A percentile compares a stretch with the other conserved stretches of the same genome.
These are phyloP conservation scores for Taiwanofungus camphoratus DNA, from an alignment of 1,284 basidiomycete genomes.

Conservation along the genomic window DNA sequence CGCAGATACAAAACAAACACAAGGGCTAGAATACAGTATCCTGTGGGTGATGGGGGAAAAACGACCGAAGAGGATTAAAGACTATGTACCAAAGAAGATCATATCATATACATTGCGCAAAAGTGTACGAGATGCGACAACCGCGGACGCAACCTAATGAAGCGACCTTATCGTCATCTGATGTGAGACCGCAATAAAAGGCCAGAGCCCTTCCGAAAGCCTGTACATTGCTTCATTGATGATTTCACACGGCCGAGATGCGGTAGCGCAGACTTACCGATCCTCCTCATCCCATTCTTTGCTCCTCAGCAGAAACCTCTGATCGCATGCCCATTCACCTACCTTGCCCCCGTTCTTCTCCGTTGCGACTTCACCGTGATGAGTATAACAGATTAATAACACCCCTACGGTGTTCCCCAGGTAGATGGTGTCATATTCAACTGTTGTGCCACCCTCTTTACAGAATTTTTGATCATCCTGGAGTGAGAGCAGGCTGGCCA, in stretches of 20 bases:
- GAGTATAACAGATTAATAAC: conserved; percentile 20
- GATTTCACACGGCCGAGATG: background rate
- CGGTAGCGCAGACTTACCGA: conserved; percentile 16
- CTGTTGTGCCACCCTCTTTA: conserved; percentile 5
- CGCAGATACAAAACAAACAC: no score
- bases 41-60: no score
- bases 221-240: conserved; percentile 7
- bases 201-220: conserved; percentile 18
- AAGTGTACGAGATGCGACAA: no score
- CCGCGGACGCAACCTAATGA: no score
- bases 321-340: conserved; percentile 17
- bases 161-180: conserved; percentile 23
- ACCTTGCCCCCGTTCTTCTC: background rate
- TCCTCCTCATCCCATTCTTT: conserved; percentile 28
- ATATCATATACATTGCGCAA: no score
- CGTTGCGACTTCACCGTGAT: conserved; percentile 5
- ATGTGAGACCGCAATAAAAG: conserved; percentile 25
- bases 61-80: no score
- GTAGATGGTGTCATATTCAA: conserved; percentile 22
- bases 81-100: no score
- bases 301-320: conserved; percentile 31
- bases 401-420: conserved; percentile 18
- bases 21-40: no score
- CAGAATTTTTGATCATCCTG: conserved; percentile 13
- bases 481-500: conserved; percentile 19